phyloP scores from a whole-genome alignment of 176 grass and related monocot genomes.

The Phragmites australis region DNA sequence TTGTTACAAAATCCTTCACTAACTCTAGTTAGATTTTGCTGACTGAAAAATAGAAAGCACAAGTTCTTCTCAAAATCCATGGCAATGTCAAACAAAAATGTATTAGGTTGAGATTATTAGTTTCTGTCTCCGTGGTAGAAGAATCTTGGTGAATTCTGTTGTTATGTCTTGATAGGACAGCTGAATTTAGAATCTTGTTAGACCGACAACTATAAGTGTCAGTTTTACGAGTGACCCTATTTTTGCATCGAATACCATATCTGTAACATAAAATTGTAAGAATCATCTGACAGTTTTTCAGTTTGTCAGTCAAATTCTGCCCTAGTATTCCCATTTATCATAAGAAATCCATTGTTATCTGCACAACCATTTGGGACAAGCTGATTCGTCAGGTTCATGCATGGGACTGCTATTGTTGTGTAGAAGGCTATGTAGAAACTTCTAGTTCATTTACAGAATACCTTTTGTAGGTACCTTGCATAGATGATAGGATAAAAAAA shows the following conservation, averaged over 20 bases:
- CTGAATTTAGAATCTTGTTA: background rate
- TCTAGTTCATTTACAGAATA: background rate
- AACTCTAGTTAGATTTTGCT: conserved; percentile 23
- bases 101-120: background rate
- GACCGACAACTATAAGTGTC: background rate
- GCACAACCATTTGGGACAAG: background rate
- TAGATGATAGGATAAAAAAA: background rate
- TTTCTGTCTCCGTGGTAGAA: background rate
- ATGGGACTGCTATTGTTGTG: background rate
- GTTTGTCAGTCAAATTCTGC: conserved; percentile 5
- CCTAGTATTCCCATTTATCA: background rate
- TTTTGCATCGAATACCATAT: background rate
- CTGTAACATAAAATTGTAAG: background rate
- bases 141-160: background rate
- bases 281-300: conserved; percentile 2
- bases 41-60: background rate
- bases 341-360: conserved; percentile 18
- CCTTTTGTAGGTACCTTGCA: background rate
- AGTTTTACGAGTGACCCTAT: background rate
- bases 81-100: background rate
- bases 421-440: background rate
- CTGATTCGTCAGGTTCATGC: background rate
- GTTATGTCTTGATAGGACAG: background rate
- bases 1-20: background rate
- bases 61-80: background rate